Evolutionary conservation across 2,329 filamentous ascomycete species (phyloP), one percentile per base, ranked within the genome.

Genomic region (Monosporascus sp.): DNA sequence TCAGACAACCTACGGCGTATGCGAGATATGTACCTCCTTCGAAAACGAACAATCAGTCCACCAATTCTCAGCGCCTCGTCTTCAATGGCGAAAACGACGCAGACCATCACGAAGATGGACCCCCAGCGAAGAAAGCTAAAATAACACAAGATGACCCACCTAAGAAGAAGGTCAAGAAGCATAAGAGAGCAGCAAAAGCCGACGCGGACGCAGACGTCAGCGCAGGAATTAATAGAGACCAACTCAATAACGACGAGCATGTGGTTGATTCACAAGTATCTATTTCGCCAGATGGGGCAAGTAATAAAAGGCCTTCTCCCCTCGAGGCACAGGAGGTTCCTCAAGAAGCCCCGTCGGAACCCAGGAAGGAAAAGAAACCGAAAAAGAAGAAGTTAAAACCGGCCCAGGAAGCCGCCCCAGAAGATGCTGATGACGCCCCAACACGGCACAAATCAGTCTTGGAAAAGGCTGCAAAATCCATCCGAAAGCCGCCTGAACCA

Each of bases 401-500:
- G 40, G 47, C 49, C 17, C 35, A 56, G 18, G 6, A 37, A 43
- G 58, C 62, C 37, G 26, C 46, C 7, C 28, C 26, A 9, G 37
- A 22, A n/a, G 56, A 59, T 3, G 47, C 44, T 18, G 52, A 63
- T 60, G 54, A 58, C 35, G 58, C 54, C 28, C 62, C 60, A 51
- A 48, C 53, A 41, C 68, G 75, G 24, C 75, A 82, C 63, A 81
- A 76, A 55, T 68, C 74, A 1, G 70, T 86, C 4, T 69, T 86
- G 37, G 74, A 80, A 45, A 82, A 81, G 59, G 76, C 78, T 40
- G 71, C 77, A 20, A 85, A 80, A 60, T 80, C 81, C 1, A 68
- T 85, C 35, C 77, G 76, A 55, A 69, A 76, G 54, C 71, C 76
- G 3, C 70, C 76, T 44, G 74, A 75, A 52, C 61, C 72, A 11